Base-by-base conservation (phyloP, 2,329 filamentous ascomycete species). In the Pestalotiopsis sp. region DNA sequence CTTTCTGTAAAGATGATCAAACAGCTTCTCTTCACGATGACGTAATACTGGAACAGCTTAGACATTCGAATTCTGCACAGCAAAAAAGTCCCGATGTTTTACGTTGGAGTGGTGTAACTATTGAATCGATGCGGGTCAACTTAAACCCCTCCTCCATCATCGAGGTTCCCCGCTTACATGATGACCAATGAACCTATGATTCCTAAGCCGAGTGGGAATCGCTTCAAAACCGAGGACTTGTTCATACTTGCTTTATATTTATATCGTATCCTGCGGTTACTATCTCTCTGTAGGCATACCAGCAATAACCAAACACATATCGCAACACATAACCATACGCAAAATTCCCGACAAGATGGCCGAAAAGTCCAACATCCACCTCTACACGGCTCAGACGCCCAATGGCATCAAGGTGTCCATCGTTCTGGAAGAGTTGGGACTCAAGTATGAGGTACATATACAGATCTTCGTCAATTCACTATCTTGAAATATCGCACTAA, bases 381-480 rank as follows among this genome's bases (percentile, higher is more conserved):
- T 97, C 38, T 97, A 96, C 83, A 97, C 94, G 13, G 86, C 88
- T 13, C 87, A 90, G 76, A 97, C 94, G 64, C 93, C 94, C 58
- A 97, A 97, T 82, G 94, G 94, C 71, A 92, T 96, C 85, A 97
- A 97, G 80, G 88, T 93, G 70, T 94, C 93, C 68, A 97, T 97
- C 72, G 87, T 93, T 11, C 84, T 98, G 17, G 94, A 97, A 81
- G 94, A 97, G 82, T 86, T 97, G 4, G 91, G 91, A 73, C 83
- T 97, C 55, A 88, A 91, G n/a, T 97, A 97, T 83, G 90, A 94
- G 81, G 88, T 90, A 45, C 14, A 69, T 57, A 20, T 49, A 41
- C 17, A 31, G 23, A 52, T 3, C 20, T 3, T 62, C 25, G n/a
- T 20, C 31, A 12, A 36, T 20, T 17, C 11, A 9, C 6, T 12